Evolutionary conservation across 352 stramenopile species (phyloP), one percentile per base, ranked within the genome.

Genomic region (Globisporangium mamillatum): DNA sequence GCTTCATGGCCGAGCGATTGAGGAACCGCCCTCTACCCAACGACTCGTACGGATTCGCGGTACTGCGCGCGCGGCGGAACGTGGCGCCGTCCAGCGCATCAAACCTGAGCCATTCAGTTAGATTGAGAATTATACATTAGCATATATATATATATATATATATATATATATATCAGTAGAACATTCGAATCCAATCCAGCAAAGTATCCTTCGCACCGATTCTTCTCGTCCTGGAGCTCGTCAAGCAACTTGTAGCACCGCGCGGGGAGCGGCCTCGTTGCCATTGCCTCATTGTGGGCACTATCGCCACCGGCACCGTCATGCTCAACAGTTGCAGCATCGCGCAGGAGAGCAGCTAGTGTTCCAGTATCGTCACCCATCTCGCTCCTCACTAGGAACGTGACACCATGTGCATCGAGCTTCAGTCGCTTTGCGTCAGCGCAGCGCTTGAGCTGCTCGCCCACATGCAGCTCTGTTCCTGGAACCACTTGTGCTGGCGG

Each of bases 1-100:
- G 72, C 62, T 95, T 95, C 82, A 95, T 91, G 3, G 87, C 87
- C 38, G 87, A 91, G 18, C 87, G 84, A 56, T 93, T 93, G 61
- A 95, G 67, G 44, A 95, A 95, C 6, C 69, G 78, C 62, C 80
- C 71, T 60, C 76, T 78, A 2, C 87, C 87, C 20, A 95, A 53
- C 12, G 63, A 50, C 65, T 95, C 85, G 24, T 79, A 93, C 14
- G 66, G 62, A 52, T 95, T 95, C 27, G 75, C 77, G 5, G 58
- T 67, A 53, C 63, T 69, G 4, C 85, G 83, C 44, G 85, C 80
- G 9, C 52, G 63, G 2, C 64, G 58, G 66, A 93, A 93, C 38
- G 63, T 63, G 7, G 46, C 34, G 10, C 12, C 63, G 12, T 85
- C 72, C 48, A 89, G 46, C 1, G 29, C 48, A 8, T 73, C 76